These are phyloP conservation scores for Yamadazyma sp. DNA, from an alignment of 805 yeast genomes.

Conservation along the genomic window DNA sequence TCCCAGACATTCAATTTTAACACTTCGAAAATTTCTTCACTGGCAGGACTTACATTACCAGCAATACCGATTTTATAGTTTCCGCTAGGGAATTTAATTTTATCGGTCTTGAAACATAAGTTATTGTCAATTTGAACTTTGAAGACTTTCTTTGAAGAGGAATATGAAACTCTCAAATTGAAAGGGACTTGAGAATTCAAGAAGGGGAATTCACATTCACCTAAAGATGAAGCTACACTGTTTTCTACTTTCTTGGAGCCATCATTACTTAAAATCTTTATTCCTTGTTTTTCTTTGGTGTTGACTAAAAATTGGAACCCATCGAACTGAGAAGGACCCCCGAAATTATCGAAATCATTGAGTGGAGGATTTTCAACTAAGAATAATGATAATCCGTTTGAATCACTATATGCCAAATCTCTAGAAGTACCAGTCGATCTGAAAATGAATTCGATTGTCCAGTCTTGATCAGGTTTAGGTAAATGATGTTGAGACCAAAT, in stretches of 20 bases:
- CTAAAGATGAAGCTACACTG: slow-evolving; percentile 38
- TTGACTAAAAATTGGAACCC: slow-evolving; percentile 66
- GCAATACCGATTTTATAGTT: slow-evolving; percentile 52
- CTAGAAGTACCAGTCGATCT: slow-evolving; percentile 51
- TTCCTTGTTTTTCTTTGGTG: slow-evolving; percentile 44
- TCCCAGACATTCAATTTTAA: slow-evolving; percentile 56
- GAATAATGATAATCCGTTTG: slow-evolving; percentile 63
- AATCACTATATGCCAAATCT: slow-evolving; percentile 24
- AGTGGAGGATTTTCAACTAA: slow-evolving; percentile 15
- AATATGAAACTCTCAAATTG: slow-evolving; percentile 63
- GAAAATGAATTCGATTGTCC: slow-evolving; percentile 61
- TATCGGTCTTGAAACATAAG: slow-evolving; percentile 63
- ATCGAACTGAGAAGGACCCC: slow-evolving; percentile 53
- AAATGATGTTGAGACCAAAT: slow-evolving; percentile 20
- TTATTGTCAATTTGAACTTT: slow-evolving; percentile 73
- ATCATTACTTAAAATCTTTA: slow-evolving; percentile 61
- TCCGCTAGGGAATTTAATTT: slow-evolving; percentile 43
- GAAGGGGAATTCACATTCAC: slow-evolving; percentile 55
- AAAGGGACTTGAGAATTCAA: slow-evolving; percentile 71
- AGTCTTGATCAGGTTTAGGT: slow-evolving; percentile 27
- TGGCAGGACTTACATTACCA: slow-evolving; percentile 31
- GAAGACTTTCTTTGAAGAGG: slow-evolving; percentile 40
- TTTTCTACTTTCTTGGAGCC: slow-evolving; percentile 40
- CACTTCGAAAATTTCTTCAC: slow-evolving; percentile 61
- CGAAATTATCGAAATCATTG: slow-evolving; percentile 31